phyloP scores from a whole-genome alignment of 495 filamentous ascomycete species.

The Neurospora sp. region DNA sequence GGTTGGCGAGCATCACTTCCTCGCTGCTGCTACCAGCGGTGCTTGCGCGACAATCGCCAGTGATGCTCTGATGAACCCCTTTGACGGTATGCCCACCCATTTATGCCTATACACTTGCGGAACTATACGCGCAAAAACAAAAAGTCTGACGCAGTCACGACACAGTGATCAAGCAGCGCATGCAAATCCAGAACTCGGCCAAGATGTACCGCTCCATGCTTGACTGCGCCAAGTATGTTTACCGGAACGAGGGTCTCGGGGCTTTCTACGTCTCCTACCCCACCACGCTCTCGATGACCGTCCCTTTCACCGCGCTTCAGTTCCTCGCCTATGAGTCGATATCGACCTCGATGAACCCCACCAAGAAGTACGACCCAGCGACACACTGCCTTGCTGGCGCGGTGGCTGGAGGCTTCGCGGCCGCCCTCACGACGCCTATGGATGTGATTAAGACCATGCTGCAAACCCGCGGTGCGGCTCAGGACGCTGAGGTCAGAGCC shows the following conservation, averaged over 20 bases:
- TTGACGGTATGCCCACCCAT: slow-evolving; percentile 64
- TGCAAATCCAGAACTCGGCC: slow-evolving; percentile 94
- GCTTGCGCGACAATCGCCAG: slow-evolving; percentile 92
- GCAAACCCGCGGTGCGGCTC: slow-evolving; percentile 77
- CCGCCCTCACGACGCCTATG: slow-evolving; percentile 86
- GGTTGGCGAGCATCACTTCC: slow-evolving; percentile 78
- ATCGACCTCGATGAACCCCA: slow-evolving; percentile 84
- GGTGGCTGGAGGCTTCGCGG: slow-evolving; percentile 85
- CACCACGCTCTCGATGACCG: slow-evolving; percentile 95
- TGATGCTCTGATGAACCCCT: slow-evolving; percentile 98
- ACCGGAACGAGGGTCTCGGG: slow-evolving; percentile 72
- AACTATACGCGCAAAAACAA: not conserved
- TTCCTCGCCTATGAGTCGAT: slow-evolving; percentile 96
- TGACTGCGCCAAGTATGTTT: slow-evolving; percentile 80
- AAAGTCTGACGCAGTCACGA: slow-evolving; percentile 10
- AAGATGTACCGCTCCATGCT: slow-evolving; percentile 67
- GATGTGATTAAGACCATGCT: slow-evolving; percentile 97
- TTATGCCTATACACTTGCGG: not conserved
- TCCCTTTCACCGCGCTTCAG: slow-evolving; percentile 92
- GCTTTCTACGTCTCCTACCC: slow-evolving; percentile 99
- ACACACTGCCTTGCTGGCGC: slow-evolving; percentile 90
- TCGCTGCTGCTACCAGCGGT: slow-evolving; percentile 85
- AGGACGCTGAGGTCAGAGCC: slow-evolving; percentile 72
- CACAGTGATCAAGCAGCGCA: slow-evolving; percentile 95
- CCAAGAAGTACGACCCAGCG: slow-evolving; percentile 72